phyloP scores from a whole-genome alignment of 768 basidiomycete species.

The Phylloporus rhodoxanthus region DNA sequence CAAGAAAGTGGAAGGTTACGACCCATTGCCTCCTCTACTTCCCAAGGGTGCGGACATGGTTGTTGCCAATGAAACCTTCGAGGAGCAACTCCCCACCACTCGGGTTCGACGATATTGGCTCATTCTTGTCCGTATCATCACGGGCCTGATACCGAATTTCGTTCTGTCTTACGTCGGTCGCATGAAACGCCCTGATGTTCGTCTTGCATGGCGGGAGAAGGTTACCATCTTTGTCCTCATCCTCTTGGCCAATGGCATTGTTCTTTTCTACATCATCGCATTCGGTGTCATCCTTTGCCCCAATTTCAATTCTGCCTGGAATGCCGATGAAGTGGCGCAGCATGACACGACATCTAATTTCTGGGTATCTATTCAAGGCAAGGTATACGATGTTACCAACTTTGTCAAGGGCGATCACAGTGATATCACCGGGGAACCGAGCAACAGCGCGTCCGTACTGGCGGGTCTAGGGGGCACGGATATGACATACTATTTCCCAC shows the following conservation, averaged over 20 bases:
- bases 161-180: constrained; percentile 45
- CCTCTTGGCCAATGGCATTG: constrained; percentile 43
- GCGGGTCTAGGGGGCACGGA: constrained; percentile 56
- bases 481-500: constrained; percentile 57
- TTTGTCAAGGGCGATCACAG: constrained; percentile 59
- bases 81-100: constrained; percentile 51
- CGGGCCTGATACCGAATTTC: constrained; percentile 54
- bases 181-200: constrained; percentile 64
- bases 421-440: constrained; percentile 48
- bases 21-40: constrained; percentile 27
- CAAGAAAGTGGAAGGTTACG: constrained; percentile 34
- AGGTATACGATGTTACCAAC: constrained; percentile 56
- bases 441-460: constrained; percentile 44
- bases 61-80: constrained; percentile 43
- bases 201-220: constrained; percentile 68
- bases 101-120: constrained; percentile 56
- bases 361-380: constrained; percentile 59
- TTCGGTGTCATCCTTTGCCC: constrained; percentile 61
- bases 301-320: constrained; percentile 57
- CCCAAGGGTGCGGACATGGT: constrained; percentile 35
- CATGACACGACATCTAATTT: constrained; percentile 49
- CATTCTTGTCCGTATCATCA: constrained; percentile 45
- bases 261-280: constrained; percentile 63
- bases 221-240: constrained; percentile 59
- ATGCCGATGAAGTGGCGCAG: constrained; percentile 41